Conservation (phyloP, 495 filamentous ascomycete genomes). For the Hypoxylon intermedium region DNA sequence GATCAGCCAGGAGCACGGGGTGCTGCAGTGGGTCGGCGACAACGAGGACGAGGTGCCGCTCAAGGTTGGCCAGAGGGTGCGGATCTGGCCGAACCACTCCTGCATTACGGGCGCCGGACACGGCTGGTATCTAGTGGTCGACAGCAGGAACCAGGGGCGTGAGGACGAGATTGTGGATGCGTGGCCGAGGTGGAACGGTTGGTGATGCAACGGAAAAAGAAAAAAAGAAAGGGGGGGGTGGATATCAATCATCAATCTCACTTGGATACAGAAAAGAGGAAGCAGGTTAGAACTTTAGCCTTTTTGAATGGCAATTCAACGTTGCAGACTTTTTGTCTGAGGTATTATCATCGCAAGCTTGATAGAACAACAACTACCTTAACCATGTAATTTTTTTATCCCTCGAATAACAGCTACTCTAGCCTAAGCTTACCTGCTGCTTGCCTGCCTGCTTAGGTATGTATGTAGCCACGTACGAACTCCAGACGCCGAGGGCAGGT, state of each 20-base stretch:
- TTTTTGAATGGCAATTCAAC: background rate
- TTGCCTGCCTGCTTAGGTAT: background rate
- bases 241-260: background rate
- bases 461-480: conserved; percentile 22
- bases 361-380: background rate
- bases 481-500: conserved; percentile 25
- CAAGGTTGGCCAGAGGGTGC: conserved; percentile 64
- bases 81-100: conserved; percentile 85
- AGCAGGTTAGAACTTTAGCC: background rate
- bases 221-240: background rate
- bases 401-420: no score
- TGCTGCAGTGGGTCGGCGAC: conserved; percentile 57
- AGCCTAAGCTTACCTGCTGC: conserved; percentile 2
- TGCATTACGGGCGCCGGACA: conserved; percentile 78
- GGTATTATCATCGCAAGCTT: background rate
- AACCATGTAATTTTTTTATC: conserved; percentile 19
- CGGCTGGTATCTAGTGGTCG: conserved; percentile 79
- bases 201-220: conserved; percentile 46
- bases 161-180: conserved; percentile 72
- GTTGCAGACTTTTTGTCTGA: background rate
- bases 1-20: conserved; percentile 72
- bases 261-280: background rate
- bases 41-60: conserved; percentile 62
- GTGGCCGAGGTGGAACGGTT: conserved; percentile 69
- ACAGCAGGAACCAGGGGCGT: conserved; percentile 59